Evolutionary conservation across 805 yeast genomes (phyloP), one percentile per base, ranked within the genome.

Genomic region (Scheffersomyces stipitis): DNA sequence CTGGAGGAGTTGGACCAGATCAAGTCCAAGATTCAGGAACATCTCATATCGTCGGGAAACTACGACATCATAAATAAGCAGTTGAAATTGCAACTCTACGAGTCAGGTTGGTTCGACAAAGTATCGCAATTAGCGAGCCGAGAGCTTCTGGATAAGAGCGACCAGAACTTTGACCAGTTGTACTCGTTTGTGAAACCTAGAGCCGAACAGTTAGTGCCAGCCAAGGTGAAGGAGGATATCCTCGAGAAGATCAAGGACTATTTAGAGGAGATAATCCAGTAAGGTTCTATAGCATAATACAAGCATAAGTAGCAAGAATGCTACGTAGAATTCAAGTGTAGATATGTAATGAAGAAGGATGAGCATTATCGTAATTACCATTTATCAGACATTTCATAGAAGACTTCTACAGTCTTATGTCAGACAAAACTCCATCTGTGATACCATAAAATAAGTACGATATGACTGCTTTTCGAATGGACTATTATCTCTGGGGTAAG

Each of bases 41-140:
- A 80, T 50, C 71, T 88, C 26, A 78, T 87, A 3, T 74, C 81
- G 20, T 76, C 87, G 18, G 96, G 96, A 0, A 85, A 83, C 60
- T 88, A 88, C 59, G 91, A 85, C 42, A 71, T 74, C 71, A 83
- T 87, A 37, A 80, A 83, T 33, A 74, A 76, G 34, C 69, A 73
- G 32, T 63, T 90, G 40, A 78, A 79, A 48, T 71, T 81, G 37
- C 78, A 76, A 51, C 71, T 90, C 8, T 73, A 80, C 35, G 84
- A 85, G 52, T 73, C 83, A 1, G 96, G 96, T 4, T 90, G 97
- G 97, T 79, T 78, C 42, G 95, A 87, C 48, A 73, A 81, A 37
- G 80, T 90, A 18, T 71, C 78, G 31, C 74, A 72, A 27, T 48
- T 83, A 28, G 84, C 95, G 3, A 58, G 59, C 32, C 52, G 43